phyloP scores from a whole-genome alignment of 306 rosid genomes.

The Lotus japonicus region DNA sequence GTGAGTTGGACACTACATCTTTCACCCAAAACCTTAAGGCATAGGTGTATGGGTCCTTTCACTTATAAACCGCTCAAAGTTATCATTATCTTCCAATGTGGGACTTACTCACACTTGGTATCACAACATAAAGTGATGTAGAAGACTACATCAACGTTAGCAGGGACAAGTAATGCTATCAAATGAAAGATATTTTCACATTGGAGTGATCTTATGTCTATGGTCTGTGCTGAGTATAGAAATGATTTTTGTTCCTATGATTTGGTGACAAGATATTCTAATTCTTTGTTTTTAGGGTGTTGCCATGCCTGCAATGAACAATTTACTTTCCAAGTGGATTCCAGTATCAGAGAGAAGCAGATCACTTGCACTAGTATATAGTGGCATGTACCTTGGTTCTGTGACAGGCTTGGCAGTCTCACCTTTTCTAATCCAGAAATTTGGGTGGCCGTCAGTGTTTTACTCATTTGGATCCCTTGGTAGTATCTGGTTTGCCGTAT shows the following conservation, averaged over 20 bases:
- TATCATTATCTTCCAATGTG: no score
- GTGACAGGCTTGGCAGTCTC: conserved; percentile 87
- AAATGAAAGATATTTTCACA: no score
- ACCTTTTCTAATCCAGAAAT: conserved; percentile 64
- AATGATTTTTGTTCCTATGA: neutral
- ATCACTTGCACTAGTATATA: conserved; percentile 88
- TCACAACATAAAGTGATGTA: neutral
- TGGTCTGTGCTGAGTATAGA: neutral
- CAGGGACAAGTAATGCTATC: no score
- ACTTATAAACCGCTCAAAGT: no score
- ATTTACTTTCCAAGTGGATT: conserved; percentile 87
- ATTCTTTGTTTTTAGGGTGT: conserved; percentile 67
- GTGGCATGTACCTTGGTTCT: conserved; percentile 99
- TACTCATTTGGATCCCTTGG: conserved; percentile 97
- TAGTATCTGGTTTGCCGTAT: conserved; percentile 85
- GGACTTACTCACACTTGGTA: no score
- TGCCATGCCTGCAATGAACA: conserved; percentile 99
- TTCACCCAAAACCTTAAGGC: no score
- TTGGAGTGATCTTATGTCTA: neutral
- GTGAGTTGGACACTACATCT: no score
- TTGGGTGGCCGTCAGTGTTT: conserved; percentile 96
- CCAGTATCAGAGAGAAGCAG: conserved; percentile 98
- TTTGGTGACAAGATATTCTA: neutral
- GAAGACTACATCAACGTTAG: neutral
- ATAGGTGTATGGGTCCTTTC: no score